Evolutionary conservation across 192 early-diverging fungal species (phyloP), one percentile per base, ranked within the genome.

Genomic region (Entomortierella lignicola): DNA sequence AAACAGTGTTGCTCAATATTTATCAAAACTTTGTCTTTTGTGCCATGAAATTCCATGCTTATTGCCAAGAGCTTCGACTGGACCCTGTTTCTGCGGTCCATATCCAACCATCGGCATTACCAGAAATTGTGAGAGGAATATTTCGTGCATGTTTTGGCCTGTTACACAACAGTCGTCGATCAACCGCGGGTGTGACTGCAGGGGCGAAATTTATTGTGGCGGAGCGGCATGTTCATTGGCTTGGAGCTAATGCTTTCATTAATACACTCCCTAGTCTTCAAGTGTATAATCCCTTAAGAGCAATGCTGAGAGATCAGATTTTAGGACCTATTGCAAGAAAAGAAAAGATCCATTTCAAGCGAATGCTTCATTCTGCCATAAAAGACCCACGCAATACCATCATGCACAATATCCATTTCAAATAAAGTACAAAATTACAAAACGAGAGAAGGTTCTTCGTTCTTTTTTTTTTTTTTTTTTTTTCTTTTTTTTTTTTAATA

Each of bases 11-110:
- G n/a, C 63, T 91, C 48, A 97, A 95, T 62, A 77, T 96, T 44
- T 92, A 92, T 75, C 91, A 95, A 68, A 92, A 92, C 59, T 90
- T 93, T 70, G 5, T 89, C 11, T 61, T 93, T 27, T 90, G 88
- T 48, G 94, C 89, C 55, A 91, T 91, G 69, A 94, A 94, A 79
- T 85, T 90, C 50, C 85, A 85, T 47, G 63, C 73, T 0, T 69
- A 73, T 26, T 48, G 52, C 34, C 66, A 70, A 20, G 67, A 69
- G 34, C 66, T 75, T 12, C 17, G 50, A 17, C 75, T 59, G 13
- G 75, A 79, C 57, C 67, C 75, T 15, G 53, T 55, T 26, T 52
- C 61, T 2, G 12, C 60, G 15, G 29, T 65, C 17, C 29, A 55
- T 25, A 60, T 79, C n/a, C 48, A 70, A 3, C 60, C 72, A 0